Conservation (phyloP, 2,329 filamentous ascomycete species). For the Thelonectria blattea region DNA sequence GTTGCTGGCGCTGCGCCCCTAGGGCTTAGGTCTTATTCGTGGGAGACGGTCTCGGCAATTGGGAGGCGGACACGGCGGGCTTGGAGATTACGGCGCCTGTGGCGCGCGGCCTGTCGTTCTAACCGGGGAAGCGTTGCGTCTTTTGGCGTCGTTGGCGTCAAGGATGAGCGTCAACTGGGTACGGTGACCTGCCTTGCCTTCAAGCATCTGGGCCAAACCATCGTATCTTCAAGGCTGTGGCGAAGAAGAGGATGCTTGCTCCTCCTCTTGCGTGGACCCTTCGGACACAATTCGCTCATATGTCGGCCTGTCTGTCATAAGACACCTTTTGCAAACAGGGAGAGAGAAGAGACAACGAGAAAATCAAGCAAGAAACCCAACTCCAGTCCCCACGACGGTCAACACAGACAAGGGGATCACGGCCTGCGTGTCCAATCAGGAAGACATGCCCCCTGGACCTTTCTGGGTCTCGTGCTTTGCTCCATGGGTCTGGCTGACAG, state of each 20-base stretch:
- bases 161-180: slow-evolving; percentile 19
- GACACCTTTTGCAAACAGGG: background rate
- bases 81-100: slow-evolving; percentile 19
- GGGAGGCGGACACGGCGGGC: slow-evolving; percentile 15
- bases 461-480: slow-evolving; percentile 17
- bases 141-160: slow-evolving; percentile 22
- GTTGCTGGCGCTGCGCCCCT: slow-evolving; percentile 20
- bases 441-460: slow-evolving; percentile 17
- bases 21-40: slow-evolving; percentile 22
- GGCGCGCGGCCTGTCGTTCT: slow-evolving; percentile 20
- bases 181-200: slow-evolving; percentile 18
- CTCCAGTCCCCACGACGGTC: slow-evolving; percentile 12
- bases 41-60: slow-evolving; percentile 18
- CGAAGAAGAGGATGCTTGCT: background rate
- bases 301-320: background rate
- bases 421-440: slow-evolving; percentile 29
- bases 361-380: slow-evolving; percentile 29
- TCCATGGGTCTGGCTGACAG: slow-evolving; percentile 19
- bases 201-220: too few species aligned
- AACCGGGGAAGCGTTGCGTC: slow-evolving; percentile 15
- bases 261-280: background rate
- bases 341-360: background rate
- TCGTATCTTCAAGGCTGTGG: background rate
- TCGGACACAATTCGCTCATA: background rate
- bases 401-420: slow-evolving; percentile 24